Conservation (phyloP, 163 green algal genomes). For the Chlamydomonas reinhardtii region DNA sequence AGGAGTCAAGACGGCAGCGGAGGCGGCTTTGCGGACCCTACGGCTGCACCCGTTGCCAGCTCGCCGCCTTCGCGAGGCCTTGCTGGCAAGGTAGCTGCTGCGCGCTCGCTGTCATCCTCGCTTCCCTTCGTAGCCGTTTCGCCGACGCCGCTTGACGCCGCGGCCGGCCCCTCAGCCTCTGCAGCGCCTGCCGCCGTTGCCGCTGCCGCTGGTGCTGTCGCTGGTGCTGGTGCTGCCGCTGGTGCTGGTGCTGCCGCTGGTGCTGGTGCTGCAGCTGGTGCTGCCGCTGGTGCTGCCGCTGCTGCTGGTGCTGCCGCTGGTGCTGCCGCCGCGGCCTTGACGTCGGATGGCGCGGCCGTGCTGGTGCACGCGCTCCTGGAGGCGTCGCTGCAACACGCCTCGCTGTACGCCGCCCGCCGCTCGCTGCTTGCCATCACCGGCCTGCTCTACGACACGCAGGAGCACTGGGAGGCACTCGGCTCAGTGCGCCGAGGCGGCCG, state of each 20-base stretch:
- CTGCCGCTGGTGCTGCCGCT: too few species aligned
- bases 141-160: too few species aligned
- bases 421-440: constrained; percentile 43
- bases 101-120: not conserved
- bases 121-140: too few species aligned
- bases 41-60: too few species aligned
- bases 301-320: too few species aligned
- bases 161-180: too few species aligned
- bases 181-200: too few species aligned
- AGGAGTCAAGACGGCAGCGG: too few species aligned
- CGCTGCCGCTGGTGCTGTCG: not conserved
- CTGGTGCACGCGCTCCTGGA: constrained; percentile 25
- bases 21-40: not conserved
- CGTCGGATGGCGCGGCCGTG: not conserved
- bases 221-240: too few species aligned
- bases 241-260: too few species aligned
- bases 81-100: too few species aligned
- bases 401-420: constrained; percentile 44
- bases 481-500: constrained; percentile 6
- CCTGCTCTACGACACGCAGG: constrained; percentile 28
- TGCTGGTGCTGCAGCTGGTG: too few species aligned
- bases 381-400: constrained; percentile 41
- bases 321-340: not conserved
- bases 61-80: not conserved
- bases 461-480: not conserved